Evolutionary conservation across 1,139 yeast genomes (phyloP).

Genomic region (Pneumocystis oryctolagi): DNA sequence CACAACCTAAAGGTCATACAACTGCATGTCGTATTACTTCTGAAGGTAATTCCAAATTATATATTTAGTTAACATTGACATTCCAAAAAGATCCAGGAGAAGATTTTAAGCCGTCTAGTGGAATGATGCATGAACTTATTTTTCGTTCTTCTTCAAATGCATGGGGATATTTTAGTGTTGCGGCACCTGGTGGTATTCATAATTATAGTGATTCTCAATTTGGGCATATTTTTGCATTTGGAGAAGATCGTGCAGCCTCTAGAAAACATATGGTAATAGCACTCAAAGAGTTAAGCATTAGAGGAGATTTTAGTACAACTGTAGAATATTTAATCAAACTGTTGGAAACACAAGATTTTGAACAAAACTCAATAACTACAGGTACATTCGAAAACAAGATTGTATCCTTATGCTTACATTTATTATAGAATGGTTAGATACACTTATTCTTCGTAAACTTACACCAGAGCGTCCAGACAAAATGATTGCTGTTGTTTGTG

Average conservation of each 20-base stretch:
- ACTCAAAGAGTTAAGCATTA: slow-evolving; percentile 80
- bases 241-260: slow-evolving; percentile 94
- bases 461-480: slow-evolving; percentile 96
- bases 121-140: slow-evolving; percentile 86
- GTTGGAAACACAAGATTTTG: slow-evolving; percentile 91
- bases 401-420: neutral
- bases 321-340: slow-evolving; percentile 90
- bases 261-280: slow-evolving; percentile 99
- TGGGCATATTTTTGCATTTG: slow-evolving; percentile 96
- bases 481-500: slow-evolving; percentile 79
- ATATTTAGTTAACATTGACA: neutral
- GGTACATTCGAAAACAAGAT: slow-evolving; percentile 28
- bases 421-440: slow-evolving; percentile 61
- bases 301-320: slow-evolving; percentile 97
- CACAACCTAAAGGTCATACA: slow-evolving; percentile 93
- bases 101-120: slow-evolving; percentile 97
- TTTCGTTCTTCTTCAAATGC: slow-evolving; percentile 94
- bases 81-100: slow-evolving; percentile 67
- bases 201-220: slow-evolving; percentile 96
- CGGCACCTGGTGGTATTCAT: slow-evolving; percentile 92
- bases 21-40: slow-evolving; percentile 98
- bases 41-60: slow-evolving; percentile 27
- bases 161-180: slow-evolving; percentile 98
- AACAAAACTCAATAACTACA: slow-evolving; percentile 88
- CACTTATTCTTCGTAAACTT: slow-evolving; percentile 75